Base-by-base conservation (phyloP, 78 protist species). In the Planoprotostelium fungivorum region DNA sequence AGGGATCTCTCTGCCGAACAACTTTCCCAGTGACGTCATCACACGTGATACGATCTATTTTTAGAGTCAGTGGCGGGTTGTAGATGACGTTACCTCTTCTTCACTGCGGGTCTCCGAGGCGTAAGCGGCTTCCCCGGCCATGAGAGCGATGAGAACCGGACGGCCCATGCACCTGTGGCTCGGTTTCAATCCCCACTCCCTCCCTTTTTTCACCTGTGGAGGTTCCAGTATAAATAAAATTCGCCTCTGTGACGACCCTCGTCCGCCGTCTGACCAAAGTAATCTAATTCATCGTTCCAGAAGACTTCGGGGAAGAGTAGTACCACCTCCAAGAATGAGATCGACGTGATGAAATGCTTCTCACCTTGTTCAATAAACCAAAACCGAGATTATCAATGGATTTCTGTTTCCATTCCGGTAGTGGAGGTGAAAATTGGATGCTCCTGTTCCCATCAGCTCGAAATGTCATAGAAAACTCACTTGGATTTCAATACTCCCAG, bases 331-430 rank as follows among this genome's bases (percentile, higher is more conserved):
- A 35, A 85, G n/a, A 25, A 36, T 51, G 73, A 51, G 73, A 51
- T 51, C 16, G 5, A 5, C 16, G 73, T 5, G 73, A 51, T 5
- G n/a, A n/a, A n/a, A 25, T 51, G n/a, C 5, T 25, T 85, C 16
- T 36, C 36, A 85, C 87, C 89, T 91, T 91, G 88, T 91, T 91
- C 36, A 91, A 34, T 29, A 91, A 85, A 35, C 93, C 93, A 73
- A 91, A 91, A 1, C 93, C 93, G 31, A 91, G 84, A 1, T 89
- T 87, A 10, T 84, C 38, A 29, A 91, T 38, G 29, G 93, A 89
- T 0, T 28, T 35, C 38, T 23, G 85, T 28, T 88, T 87, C 85
- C 35, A n/a, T 0, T 31, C n/a, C n/a, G 93, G 93, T 36, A 91
- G 90, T 25, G 84, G 86, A 37, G 93, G 93, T 1, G 38, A 0